Evolutionary conservation across 441 rosid species (phyloP).

Genomic region (Eutrema salsugineum): DNA sequence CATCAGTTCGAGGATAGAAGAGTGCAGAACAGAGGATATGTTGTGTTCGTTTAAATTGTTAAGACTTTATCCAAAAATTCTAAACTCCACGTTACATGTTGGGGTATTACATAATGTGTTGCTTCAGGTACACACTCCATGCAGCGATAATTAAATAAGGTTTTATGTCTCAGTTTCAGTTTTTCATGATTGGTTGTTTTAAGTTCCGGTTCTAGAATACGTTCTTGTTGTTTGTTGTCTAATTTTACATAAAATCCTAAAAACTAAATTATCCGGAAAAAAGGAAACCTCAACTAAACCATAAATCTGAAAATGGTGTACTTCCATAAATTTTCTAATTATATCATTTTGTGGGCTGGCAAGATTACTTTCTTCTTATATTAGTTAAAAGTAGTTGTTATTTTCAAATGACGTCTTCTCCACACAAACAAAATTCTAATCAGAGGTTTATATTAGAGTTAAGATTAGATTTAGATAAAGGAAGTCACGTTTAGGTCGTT

Average conservation of each 20-base stretch:
- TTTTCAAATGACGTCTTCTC: not conserved
- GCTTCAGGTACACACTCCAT: not conserved
- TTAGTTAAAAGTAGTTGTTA: slow-evolving; percentile 2
- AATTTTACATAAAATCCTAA: not conserved
- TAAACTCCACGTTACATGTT: not conserved
- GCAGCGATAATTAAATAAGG: slow-evolving; percentile 1
- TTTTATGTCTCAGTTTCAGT: not conserved
- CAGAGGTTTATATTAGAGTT: not conserved
- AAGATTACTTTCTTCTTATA: not conserved
- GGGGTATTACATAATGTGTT: slow-evolving; percentile 7
- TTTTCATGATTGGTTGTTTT: not conserved
- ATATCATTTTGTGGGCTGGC: not conserved
- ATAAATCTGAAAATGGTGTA: not conserved
- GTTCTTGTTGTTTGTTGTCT: not conserved
- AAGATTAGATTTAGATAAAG: slow-evolving; percentile 2
- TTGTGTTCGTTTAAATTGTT: not conserved
- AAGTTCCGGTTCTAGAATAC: not conserved
- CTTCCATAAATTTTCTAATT: not conserved
- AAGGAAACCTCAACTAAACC: not conserved
- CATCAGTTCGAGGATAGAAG: slow-evolving; percentile 19
- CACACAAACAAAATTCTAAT: slow-evolving; percentile 3
- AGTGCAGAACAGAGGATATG: slow-evolving; percentile 2
- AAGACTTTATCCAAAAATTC: not conserved
- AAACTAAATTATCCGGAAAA: not conserved
- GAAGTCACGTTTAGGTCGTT: slow-evolving; percentile 8